Evolutionary conservation across 2,329 filamentous ascomycete genomes (phyloP), one percentile per base, ranked within the genome.

Genomic region (Cladosporium sp.): DNA sequence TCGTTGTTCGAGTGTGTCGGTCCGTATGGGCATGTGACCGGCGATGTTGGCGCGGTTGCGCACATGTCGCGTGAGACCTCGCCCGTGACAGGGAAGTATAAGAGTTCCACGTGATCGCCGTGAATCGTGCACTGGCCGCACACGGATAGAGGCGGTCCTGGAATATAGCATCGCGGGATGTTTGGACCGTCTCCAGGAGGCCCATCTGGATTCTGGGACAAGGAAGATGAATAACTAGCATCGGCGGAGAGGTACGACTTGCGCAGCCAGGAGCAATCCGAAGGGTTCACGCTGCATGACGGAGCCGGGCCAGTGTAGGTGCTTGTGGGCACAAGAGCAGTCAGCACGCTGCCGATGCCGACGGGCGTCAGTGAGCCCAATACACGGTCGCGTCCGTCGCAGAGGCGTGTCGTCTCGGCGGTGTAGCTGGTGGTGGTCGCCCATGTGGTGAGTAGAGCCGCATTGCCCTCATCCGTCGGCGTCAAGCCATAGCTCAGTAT

Each of bases 401-500:
- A 55, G 7, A 55, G 39, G 4, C 40, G 52, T 28, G 52, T 55
- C 13, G 52, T 55, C 20, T 34, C 13, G 9, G 52, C 52, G 9
- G 39, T 47, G 34, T 45, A 55, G 22, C 24, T 45, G 13, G 52
- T 55, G 7, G 52, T 55, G 15, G 19, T 55, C 40, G 34, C 19
- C 52, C 52, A 55, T 13, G 15, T 22, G 15, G 52, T 32, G 4
- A 10, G 13, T 10, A 25, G 37, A n/a, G n/a, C n/a, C 9, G 9
- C n/a, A 13, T 34, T 4, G 3, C 19, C 28, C 9, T 22, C 25
- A 40, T 32, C 51, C 7, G 40, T 47, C 12, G 40, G 40, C 13
- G 52, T 55, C 10, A 55, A 25, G 34, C 52, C 52, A 44, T 55
- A 55, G 52, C 52, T 55, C 20, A 55, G 40, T 20, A 55, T 9